phyloP scores from a whole-genome alignment of 352 stramenopile species.

The Phytopythium helicoides region DNA sequence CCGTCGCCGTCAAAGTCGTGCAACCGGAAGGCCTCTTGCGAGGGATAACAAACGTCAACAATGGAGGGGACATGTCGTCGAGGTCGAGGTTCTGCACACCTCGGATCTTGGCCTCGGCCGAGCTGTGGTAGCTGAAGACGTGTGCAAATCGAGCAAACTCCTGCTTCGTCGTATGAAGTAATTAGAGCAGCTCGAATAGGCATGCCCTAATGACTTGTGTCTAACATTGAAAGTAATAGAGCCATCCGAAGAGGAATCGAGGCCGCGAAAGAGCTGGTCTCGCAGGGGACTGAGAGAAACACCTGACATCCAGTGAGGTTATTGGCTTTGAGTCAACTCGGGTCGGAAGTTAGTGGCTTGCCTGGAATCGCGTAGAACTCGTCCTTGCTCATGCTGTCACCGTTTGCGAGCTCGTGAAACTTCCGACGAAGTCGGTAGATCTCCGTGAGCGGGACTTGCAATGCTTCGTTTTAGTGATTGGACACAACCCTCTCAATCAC shows the following conservation, averaged over 20 bases:
- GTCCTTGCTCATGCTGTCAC: constrained; percentile 52
- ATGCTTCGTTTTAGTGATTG: background rate
- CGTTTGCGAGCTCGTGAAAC: constrained; percentile 25
- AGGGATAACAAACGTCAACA: constrained; percentile 2
- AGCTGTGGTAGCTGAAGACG: constrained; percentile 60
- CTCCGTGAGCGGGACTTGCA: constrained; percentile 43
- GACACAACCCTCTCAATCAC: too few species aligned
- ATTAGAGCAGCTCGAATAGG: too few species aligned
- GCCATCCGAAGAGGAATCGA: constrained; percentile 31
- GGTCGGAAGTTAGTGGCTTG: background rate
- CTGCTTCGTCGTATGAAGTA: constrained; percentile 14
- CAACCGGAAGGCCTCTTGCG: constrained; percentile 57
- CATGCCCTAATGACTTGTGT: too few species aligned
- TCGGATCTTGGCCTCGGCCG: constrained; percentile 45
- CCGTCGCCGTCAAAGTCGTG: constrained; percentile 74
- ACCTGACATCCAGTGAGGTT: constrained; percentile 7
- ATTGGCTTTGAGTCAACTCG: too few species aligned
- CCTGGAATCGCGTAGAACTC: constrained; percentile 49
- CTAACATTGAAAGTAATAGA: constrained; percentile 41
- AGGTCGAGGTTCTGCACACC: too few species aligned
- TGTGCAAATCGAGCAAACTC: constrained; percentile 56
- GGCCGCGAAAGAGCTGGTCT: constrained; percentile 38
- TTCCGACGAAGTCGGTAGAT: constrained; percentile 53
- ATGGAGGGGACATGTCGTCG: background rate
- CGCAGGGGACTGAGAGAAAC: constrained; percentile 43